Evolutionary conservation across 179 eudicot species (phyloP).

Genomic region (Spergularia azorica): DNA sequence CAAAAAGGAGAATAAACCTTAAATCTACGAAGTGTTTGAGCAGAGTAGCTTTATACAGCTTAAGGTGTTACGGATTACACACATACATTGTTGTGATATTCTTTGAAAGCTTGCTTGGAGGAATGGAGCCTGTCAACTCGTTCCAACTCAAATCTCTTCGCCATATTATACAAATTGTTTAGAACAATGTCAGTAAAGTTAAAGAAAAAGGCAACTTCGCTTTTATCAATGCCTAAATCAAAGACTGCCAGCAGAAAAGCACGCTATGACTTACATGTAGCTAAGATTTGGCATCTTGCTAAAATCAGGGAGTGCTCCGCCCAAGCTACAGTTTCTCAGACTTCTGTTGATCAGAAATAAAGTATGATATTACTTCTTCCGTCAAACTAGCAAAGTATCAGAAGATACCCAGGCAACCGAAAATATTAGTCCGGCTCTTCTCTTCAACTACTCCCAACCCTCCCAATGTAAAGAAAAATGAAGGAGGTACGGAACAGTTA

Average conservation of each 20-base stretch:
- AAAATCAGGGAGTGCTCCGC: conserved; percentile 62
- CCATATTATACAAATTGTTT: conserved; percentile 10
- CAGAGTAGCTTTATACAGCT: neutral
- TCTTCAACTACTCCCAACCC: no score
- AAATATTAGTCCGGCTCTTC: no score
- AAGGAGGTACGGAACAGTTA: neutral
- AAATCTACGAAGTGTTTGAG: neutral
- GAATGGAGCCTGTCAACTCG: conserved; percentile 64
- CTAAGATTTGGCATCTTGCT: conserved; percentile 53
- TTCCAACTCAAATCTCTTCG: conserved; percentile 77
- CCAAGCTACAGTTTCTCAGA: conserved; percentile 58
- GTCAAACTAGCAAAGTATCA: conserved; percentile 4
- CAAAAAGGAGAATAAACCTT: conserved; percentile 11
- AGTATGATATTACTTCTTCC: neutral
- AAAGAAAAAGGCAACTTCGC: neutral
- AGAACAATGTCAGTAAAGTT: conserved; percentile 12
- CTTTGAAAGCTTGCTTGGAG: conserved; percentile 58
- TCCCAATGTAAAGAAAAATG: no score
- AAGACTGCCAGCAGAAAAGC: conserved; percentile 13
- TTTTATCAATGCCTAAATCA: neutral
- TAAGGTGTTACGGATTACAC: conserved; percentile 10
- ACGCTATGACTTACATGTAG: conserved; percentile 48
- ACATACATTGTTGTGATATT: conserved; percentile 74
- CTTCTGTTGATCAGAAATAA: conserved; percentile 49
- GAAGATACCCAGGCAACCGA: neutral